Evolutionary conservation across 768 basidiomycete species (phyloP), one percentile per base, ranked within the genome.

Genomic region (Suillus alpinus): DNA sequence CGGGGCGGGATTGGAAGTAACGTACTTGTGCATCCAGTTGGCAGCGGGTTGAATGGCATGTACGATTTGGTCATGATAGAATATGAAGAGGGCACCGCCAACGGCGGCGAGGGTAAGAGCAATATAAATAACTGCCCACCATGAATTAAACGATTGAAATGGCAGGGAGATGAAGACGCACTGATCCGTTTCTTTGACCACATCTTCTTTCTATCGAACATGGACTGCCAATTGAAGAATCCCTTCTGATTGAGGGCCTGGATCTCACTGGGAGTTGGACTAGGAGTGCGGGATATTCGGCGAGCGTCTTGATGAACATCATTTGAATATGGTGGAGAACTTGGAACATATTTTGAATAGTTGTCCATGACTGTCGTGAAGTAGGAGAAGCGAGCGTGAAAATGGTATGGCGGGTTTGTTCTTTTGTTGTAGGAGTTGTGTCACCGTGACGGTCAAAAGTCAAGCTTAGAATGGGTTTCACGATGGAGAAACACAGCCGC

Each of bases 11-110:
- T 8, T 46, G 51, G 9, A 57, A 18, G 26, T 16, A 34, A 39
- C 75, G 51, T 57, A 81, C 79, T 43, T 61, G 62, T 79, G 73
- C 72, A 85, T 78, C 77, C 78, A 77, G 20, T 76, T 71, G 6
- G 80, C 81, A 1, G 75, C 73, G 2, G 84, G 84, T 50, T 72
- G 75, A 23, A 85, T 64, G 72, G 76, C 78, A 1, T 63, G 62
- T 32, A 85, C 78, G 64, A 85, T 83, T 72, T 88, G 81, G 59
- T 80, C 78, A 68, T 93, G 86, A 66, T 83, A 89, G 10, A 89
- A 70, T 9, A 80, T 77, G 55, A 89, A 77, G 59, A 91, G 80
- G 2, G 76, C 76, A 13, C 80, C 77, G 26, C 88, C 20, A 57
- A 80, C 75, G 37, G 83, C 53, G 57, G 85, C 72, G 36, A 90